Evolutionary conservation across 306 rosid species (phyloP), one percentile per base, ranked within the genome.

Genomic region (Vigna angularis): DNA sequence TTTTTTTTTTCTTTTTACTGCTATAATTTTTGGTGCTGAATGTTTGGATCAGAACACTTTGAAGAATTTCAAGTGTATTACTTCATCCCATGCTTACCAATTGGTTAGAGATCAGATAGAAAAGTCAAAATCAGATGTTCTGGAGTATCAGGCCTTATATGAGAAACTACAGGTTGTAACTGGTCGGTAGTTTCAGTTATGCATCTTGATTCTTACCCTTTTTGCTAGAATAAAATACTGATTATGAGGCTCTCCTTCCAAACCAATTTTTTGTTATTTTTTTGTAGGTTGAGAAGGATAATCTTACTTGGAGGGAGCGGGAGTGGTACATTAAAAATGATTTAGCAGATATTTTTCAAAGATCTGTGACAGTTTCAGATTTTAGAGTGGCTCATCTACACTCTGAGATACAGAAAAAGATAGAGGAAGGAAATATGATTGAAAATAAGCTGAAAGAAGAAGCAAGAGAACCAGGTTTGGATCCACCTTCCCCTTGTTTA

Each of bases 121-220:
- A 72, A 91, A 85, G 70, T 91, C 93, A 13, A 95, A 90, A 80
- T 84, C 82, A 2, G 89, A 93, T 87, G 91, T 87, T 71, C 75
- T 66, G 34, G 79, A 90, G 81, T 93, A 84, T 85, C 98, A 84
- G 83, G 88, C 93, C 70, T 83, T 83, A 68, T 83, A 82, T 13
- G 93, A 93, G 92, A 95, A 91, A 90, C 93, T 91, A 79, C 99
- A 95, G 99, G 99, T 95, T 87, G 97, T 91, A 81, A 89, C 88
- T 89, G 90, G 93, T 93, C 73, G 93, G 90, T 90, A 93, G 93
- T 88, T 91, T 89, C 83, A 87, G 86, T 85, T 85, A 24, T 85
- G 74, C 89, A 81, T 77, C 78, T 53, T 55, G 61, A 51, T 74
- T 76, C 47, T 45, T 67, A 4, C 80, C 77, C 56, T 38, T 42